Conservation (phyloP, 2,329 filamentous ascomycete species). For the Proliferodiscus dingleyae region DNA sequence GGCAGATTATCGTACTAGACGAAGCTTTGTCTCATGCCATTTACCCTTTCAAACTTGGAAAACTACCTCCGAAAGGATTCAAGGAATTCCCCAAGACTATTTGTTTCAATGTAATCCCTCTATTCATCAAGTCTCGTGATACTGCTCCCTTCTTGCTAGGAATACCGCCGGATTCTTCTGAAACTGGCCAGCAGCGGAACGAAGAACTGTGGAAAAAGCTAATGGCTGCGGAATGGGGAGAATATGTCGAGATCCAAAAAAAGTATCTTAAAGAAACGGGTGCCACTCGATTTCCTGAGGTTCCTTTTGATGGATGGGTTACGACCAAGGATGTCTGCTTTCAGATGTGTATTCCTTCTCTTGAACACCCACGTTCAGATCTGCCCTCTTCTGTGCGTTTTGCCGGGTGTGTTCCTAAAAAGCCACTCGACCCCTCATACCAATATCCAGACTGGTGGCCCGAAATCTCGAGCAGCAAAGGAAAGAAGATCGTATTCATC, state of each 20-base stretch:
- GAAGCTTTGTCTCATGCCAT: slow-evolving; percentile 38
- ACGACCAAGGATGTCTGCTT: too few relatives aligned
- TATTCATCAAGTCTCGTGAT: slow-evolving; percentile 35
- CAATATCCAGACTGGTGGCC: slow-evolving; percentile 42
- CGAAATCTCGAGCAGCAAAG: slow-evolving; percentile 36
- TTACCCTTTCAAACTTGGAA: slow-evolving; percentile 36
- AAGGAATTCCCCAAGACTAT: slow-evolving; percentile 35
- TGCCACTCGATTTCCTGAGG: slow-evolving; percentile 15
- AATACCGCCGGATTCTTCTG: slow-evolving; percentile 35
- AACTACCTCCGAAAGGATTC: slow-evolving; percentile 36
- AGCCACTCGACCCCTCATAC: slow-evolving; percentile 24
- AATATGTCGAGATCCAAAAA: neutral
- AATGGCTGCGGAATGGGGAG: slow-evolving; percentile 16
- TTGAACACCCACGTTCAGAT: slow-evolving; percentile 35
- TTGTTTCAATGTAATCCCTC: slow-evolving; percentile 36
- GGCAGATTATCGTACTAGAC: slow-evolving; percentile 40
- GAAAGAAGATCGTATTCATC: slow-evolving; percentile 35
- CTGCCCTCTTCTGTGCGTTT: slow-evolving; percentile 38
- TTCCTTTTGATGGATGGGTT: slow-evolving; percentile 25
- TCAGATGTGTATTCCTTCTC: slow-evolving; percentile 33
- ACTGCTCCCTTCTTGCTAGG: slow-evolving; percentile 36
- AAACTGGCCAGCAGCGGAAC: slow-evolving; percentile 35
- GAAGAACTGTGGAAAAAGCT: slow-evolving; percentile 24
- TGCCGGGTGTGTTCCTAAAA: slow-evolving; percentile 38
- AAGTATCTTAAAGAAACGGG: slow-evolving; percentile 28